Evolutionary conservation across 2,329 filamentous ascomycete species (phyloP).

Genomic region (Hypoxylon rubiginosum): DNA sequence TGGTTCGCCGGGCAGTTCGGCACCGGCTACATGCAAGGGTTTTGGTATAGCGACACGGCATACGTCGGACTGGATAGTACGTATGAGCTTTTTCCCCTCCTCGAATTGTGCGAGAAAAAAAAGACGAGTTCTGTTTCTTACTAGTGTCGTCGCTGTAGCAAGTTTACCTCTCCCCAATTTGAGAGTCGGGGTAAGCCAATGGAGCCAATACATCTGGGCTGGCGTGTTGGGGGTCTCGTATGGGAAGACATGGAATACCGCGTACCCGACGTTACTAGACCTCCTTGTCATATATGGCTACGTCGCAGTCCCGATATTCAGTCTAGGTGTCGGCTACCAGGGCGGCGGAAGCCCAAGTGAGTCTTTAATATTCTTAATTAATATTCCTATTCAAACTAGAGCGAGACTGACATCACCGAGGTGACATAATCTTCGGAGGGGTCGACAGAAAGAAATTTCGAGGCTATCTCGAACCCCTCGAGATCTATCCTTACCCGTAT

Average conservation of each 20-base stretch:
- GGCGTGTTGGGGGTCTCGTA: slow-evolving; percentile 56
- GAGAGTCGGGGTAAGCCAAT: slow-evolving; percentile 54
- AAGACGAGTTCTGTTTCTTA: not conserved
- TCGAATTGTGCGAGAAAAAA: not conserved
- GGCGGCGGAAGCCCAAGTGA: slow-evolving; percentile 50
- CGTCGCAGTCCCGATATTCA: slow-evolving; percentile 55
- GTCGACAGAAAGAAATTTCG: slow-evolving; percentile 61
- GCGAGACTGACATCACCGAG: slow-evolving; percentile 31
- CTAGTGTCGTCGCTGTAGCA: slow-evolving; percentile 23
- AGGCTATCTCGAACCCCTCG: slow-evolving; percentile 52
- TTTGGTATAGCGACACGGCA: slow-evolving; percentile 53
- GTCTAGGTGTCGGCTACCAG: slow-evolving; percentile 53
- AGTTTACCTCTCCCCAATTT: slow-evolving; percentile 51
- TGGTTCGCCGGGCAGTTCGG: slow-evolving; percentile 51
- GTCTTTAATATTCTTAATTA: slow-evolving; percentile 6
- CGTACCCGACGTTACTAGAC: slow-evolving; percentile 54
- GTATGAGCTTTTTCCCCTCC: slow-evolving; percentile 11
- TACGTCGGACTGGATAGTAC: slow-evolving; percentile 49
- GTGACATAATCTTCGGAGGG: slow-evolving; percentile 61
- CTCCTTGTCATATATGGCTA: slow-evolving; percentile 52
- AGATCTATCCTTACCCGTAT: slow-evolving; percentile 54
- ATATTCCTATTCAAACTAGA: too few species aligned
- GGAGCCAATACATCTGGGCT: slow-evolving; percentile 55
- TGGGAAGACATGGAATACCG: slow-evolving; percentile 52
- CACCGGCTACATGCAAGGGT: slow-evolving; percentile 52